phyloP scores from a whole-genome alignment of 2,329 filamentous ascomycete species.

The Colletotrichum salicis region DNA sequence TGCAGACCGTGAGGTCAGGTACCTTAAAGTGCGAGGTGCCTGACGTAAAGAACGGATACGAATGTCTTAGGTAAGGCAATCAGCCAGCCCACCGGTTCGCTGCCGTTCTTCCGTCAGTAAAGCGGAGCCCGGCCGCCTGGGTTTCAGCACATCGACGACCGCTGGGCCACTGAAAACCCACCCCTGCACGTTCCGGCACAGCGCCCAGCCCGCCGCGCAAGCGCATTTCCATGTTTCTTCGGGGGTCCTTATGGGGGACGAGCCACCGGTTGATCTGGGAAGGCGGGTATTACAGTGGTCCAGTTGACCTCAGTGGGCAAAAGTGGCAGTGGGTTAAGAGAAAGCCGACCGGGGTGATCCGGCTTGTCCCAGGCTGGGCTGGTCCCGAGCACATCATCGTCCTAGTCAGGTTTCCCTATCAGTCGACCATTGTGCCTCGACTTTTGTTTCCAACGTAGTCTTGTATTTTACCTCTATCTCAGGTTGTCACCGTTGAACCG shows the following conservation, averaged over 20 bases:
- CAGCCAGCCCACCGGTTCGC: not conserved
- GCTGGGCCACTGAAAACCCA: constrained; percentile 21
- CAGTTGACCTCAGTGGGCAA: not conserved
- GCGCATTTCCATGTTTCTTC: not conserved
- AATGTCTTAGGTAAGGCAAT: not conserved
- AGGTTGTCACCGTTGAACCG: constrained; percentile 11
- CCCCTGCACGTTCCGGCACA: constrained; percentile 20
- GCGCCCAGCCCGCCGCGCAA: constrained; percentile 26
- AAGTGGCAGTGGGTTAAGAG: not conserved
- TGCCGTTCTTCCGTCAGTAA: constrained; percentile 9
- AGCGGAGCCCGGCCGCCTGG: constrained; percentile 13
- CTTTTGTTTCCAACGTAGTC: not conserved
- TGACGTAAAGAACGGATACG: not conserved
- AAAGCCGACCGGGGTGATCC: constrained; percentile 22
- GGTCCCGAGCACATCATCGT: constrained; percentile 33
- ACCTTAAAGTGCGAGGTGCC: not conserved
- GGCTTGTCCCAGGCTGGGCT: constrained; percentile 32
- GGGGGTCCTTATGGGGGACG: not conserved
- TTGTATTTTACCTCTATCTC: not conserved
- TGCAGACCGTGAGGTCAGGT: not conserved
- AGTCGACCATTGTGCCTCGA: constrained; percentile 14
- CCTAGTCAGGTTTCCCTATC: constrained; percentile 19
- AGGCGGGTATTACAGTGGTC: constrained; percentile 1
- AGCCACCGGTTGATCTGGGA: constrained; percentile 1
- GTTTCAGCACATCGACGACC: constrained; percentile 16